Percentiles rank a stretch among this genome's conserved stretches.
Conservation (phyloP, 108 stramenopile species). For the Phaeodactylum tricornutum region DNA sequence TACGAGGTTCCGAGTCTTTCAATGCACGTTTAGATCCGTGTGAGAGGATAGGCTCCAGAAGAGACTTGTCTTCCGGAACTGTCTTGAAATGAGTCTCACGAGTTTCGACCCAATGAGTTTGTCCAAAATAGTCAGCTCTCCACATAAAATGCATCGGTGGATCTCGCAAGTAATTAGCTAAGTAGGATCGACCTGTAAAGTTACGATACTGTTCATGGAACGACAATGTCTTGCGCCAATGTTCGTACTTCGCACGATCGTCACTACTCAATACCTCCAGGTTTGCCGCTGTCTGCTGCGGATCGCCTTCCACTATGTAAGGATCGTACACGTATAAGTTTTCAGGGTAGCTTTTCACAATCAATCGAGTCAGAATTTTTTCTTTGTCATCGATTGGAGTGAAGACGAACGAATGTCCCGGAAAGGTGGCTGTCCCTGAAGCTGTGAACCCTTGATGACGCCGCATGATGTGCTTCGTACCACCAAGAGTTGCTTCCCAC, state of each 20-base stretch:
- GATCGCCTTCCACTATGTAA: constrained; percentile 41
- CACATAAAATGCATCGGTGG: constrained; percentile 58
- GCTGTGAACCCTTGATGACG: constrained; percentile 31
- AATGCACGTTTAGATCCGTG: constrained; percentile 20
- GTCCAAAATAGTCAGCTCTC: constrained; percentile 71
- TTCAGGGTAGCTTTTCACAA: constrained; percentile 33
- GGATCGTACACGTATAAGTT: constrained; percentile 61
- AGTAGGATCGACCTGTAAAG: constrained; percentile 46
- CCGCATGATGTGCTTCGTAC: constrained; percentile 19
- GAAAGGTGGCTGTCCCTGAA: constrained; percentile 51
- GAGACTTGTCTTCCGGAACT: constrained; percentile 25
- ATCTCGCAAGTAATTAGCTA: constrained; percentile 30
- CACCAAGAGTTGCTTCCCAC: constrained; percentile 28
- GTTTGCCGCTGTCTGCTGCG: constrained; percentile 45
- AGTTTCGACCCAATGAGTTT: constrained; percentile 73
- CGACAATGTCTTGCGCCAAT: constrained; percentile 26
- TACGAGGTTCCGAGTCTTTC: constrained; percentile 32
- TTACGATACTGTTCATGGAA: constrained; percentile 52
- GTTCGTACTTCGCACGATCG: constrained; percentile 37
- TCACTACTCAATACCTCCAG: constrained; percentile 26
- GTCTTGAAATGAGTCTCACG: constrained; percentile 60
- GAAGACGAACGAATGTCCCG: constrained; percentile 49
- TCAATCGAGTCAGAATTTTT: constrained; percentile 12
- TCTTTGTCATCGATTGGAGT: constrained; percentile 14
- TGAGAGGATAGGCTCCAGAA: constrained; percentile 19